These are phyloP conservation scores for Hypholoma fasciculare DNA, from an alignment of 768 basidiomycete genomes.

Conservation along the genomic window DNA sequence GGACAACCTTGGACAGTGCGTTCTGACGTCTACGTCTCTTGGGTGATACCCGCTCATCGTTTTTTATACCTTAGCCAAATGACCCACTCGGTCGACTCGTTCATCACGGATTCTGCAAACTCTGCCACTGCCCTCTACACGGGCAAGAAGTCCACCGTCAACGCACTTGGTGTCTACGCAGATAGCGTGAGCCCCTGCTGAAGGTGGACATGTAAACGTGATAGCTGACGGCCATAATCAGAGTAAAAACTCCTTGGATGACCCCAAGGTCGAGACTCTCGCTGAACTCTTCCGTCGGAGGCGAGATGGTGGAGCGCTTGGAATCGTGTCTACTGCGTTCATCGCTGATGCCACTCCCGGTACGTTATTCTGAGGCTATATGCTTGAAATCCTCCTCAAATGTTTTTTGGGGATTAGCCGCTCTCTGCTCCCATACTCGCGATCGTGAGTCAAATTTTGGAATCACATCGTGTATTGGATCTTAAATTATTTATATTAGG, in stretches of 20 bases:
- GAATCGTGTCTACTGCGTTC: slow-evolving; percentile 45
- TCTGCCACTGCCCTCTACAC: slow-evolving; percentile 46
- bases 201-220: background rate
- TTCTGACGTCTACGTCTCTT: background rate
- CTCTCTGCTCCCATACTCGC: slow-evolving; percentile 42
- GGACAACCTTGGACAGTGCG: slow-evolving; percentile 44
- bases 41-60: background rate
- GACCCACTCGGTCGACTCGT: slow-evolving; percentile 47
- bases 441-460: slow-evolving; percentile 27
- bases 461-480: background rate
- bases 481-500: slow-evolving; percentile 16
- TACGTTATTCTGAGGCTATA: slow-evolving; percentile 8
- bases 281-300: slow-evolving; percentile 43
- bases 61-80: slow-evolving; percentile 33
- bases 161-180: slow-evolving; percentile 40
- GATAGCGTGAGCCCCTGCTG: slow-evolving; percentile 35
- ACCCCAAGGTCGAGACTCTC: slow-evolving; percentile 45
- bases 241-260: slow-evolving; percentile 41
- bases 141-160: slow-evolving; percentile 44
- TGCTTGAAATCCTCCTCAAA: background rate
- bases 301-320: slow-evolving; percentile 38
- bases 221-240: slow-evolving; percentile 9
- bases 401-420: slow-evolving; percentile 22
- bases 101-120: slow-evolving; percentile 50
- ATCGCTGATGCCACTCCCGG: slow-evolving; percentile 47